Evolutionary conservation across 1,139 yeast species (phyloP).

Genomic region (Debaryomyces psychrophilus): DNA sequence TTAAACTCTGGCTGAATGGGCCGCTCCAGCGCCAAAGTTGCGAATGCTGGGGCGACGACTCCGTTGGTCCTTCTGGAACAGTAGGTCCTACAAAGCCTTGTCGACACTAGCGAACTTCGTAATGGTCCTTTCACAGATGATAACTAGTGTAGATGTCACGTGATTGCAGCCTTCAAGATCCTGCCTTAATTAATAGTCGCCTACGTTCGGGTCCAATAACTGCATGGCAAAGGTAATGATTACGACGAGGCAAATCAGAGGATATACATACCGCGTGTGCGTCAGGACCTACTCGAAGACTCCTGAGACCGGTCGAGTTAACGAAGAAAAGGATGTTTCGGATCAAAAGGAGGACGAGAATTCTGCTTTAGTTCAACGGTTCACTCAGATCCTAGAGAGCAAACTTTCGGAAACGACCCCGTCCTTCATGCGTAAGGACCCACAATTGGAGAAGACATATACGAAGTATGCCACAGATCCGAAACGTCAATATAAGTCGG

Average conservation of each 20-base stretch:
- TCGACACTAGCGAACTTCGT: no score
- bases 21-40: no score
- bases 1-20: no score
- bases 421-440: conserved; percentile 22
- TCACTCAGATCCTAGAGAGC: conserved; percentile 34
- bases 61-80: no score
- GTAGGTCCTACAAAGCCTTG: no score
- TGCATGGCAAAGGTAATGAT: background rate
- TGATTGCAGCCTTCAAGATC: background rate
- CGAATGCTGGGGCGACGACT: no score
- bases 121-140: background rate
- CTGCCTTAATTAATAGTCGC: background rate
- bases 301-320: background rate
- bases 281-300: background rate
- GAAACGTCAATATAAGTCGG: conserved; percentile 18
- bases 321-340: background rate
- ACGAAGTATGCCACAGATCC: conserved; percentile 17
- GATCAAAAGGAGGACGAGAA: conserved; percentile 15
- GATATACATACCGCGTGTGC: background rate
- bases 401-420: conserved; percentile 22
- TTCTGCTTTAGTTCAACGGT: conserved; percentile 28
- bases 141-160: background rate
- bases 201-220: background rate
- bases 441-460: conserved; percentile 19
- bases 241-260: background rate